These are phyloP conservation scores for Fragaria vesca DNA, from an alignment of 306 rosid species.

Conservation along the genomic window DNA sequence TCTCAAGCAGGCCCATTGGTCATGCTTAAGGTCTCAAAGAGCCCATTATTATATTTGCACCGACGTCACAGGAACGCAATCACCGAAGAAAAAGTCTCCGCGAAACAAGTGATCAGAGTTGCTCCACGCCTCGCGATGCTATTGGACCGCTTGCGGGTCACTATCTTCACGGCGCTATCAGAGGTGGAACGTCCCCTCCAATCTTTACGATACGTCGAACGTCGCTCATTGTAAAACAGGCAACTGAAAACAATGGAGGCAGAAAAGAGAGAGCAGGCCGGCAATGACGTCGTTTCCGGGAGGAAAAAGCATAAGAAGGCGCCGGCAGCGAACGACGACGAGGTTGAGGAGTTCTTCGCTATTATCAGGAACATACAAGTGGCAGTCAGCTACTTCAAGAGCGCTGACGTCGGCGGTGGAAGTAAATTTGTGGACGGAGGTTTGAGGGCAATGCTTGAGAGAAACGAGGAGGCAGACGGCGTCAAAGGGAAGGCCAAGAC, in stretches of 20 bases:
- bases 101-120: background rate
- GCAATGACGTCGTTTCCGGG: background rate
- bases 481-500: background rate
- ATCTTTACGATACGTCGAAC: background rate
- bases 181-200: background rate
- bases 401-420: background rate
- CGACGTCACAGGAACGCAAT: background rate
- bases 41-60: background rate
- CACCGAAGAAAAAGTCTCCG: background rate
- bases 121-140: background rate
- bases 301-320: conserved; percentile 31
- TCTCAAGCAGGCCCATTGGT: no score
- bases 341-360: conserved; percentile 48
- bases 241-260: background rate
- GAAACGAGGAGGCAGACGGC: conserved; percentile 10
- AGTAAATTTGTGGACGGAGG: background rate
- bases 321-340: conserved; percentile 32
- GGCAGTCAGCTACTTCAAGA: conserved; percentile 32
- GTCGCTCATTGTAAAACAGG: no score
- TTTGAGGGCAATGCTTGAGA: conserved; percentile 22
- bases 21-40: no score
- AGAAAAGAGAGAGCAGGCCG: conserved; percentile 26
- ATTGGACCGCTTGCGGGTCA: background rate
- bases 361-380: conserved; percentile 36
- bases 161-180: no score